Evolutionary conservation across 139 green algal species (phyloP).

Genomic region (Penium margaritaceum): DNA sequence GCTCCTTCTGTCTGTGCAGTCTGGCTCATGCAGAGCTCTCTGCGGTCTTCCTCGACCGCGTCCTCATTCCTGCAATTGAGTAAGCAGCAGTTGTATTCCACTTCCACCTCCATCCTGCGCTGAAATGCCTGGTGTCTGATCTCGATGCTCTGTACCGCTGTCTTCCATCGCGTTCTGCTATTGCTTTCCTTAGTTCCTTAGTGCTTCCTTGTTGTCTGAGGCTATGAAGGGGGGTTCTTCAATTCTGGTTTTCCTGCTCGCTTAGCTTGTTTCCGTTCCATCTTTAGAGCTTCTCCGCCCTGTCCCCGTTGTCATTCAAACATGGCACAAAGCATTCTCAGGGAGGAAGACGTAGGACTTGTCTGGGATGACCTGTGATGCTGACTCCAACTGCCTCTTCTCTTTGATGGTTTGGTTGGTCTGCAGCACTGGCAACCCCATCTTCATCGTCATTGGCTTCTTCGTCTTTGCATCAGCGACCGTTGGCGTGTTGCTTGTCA

Average conservation of each 20-base stretch:
- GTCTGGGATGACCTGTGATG: too few relatives aligned
- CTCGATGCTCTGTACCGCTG: neutral
- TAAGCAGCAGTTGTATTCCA: constrained; percentile 14
- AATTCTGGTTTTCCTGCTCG: neutral
- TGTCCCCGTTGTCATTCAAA: neutral
- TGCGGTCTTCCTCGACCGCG: constrained; percentile 76
- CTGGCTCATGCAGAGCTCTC: constrained; percentile 91
- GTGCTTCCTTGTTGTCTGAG: neutral
- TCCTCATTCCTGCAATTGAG: constrained; percentile 73
- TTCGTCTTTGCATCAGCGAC: constrained; percentile 83
- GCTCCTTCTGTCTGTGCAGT: constrained; percentile 45
- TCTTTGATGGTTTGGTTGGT: constrained; percentile 6
- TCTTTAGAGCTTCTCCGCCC: neutral
- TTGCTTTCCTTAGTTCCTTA: neutral
- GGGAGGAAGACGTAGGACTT: too few relatives aligned
- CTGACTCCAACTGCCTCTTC: neutral
- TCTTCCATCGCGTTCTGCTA: neutral
- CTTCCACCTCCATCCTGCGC: too few relatives aligned
- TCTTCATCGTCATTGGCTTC: constrained; percentile 63
- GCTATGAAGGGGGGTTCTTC: too few relatives aligned
- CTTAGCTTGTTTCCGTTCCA: neutral
- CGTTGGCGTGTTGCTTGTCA: constrained; percentile 93
- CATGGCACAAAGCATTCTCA: too few relatives aligned
- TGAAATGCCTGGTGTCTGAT: too few relatives aligned
- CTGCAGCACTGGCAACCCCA: constrained; percentile 36